Percentiles rank a stretch among this genome's conserved stretches.
phyloP scores from a whole-genome alignment of 176 grass and related monocot genomes.

The Oropetium thomaeum region DNA sequence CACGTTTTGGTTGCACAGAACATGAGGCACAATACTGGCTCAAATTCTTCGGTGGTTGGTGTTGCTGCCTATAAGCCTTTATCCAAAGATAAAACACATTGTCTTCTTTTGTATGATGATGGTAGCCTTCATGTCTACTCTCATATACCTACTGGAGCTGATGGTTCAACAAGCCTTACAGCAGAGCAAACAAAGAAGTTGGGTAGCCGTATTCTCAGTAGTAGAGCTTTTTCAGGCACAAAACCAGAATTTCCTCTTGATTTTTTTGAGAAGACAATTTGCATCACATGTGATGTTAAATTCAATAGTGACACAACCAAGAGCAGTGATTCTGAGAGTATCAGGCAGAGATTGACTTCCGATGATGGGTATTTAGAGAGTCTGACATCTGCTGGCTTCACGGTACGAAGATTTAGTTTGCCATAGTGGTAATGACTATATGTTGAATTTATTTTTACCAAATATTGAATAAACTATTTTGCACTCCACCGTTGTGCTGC shows the following conservation, averaged over 20 bases:
- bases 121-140: constrained; percentile 96
- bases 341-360: constrained; percentile 79
- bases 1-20: constrained; percentile 73
- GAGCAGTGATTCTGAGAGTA: constrained; percentile 81
- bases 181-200: constrained; percentile 90
- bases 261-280: constrained; percentile 90
- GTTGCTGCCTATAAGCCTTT: constrained; percentile 94
- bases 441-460: constrained; percentile 12
- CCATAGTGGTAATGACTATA: constrained; percentile 6
- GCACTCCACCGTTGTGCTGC: constrained; percentile 37
- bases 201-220: constrained; percentile 73
- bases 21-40: constrained; percentile 64
- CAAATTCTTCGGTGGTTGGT: constrained; percentile 75
- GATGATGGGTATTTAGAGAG: constrained; percentile 92
- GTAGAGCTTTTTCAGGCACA: constrained; percentile 59
- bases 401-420: constrained; percentile 50
- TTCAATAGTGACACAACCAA: constrained; percentile 77
- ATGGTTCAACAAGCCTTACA: constrained; percentile 40
- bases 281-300: constrained; percentile 81
- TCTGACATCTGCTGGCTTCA: constrained; percentile 70
- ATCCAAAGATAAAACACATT: constrained; percentile 94
- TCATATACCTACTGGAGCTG: constrained; percentile 59
- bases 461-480: constrained; percentile 27
- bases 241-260: constrained; percentile 92
- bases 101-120: constrained; percentile 97